Evolutionary conservation across 1,284 basidiomycete genomes (phyloP).

Genomic region (Sanghuangporus weigelae): DNA sequence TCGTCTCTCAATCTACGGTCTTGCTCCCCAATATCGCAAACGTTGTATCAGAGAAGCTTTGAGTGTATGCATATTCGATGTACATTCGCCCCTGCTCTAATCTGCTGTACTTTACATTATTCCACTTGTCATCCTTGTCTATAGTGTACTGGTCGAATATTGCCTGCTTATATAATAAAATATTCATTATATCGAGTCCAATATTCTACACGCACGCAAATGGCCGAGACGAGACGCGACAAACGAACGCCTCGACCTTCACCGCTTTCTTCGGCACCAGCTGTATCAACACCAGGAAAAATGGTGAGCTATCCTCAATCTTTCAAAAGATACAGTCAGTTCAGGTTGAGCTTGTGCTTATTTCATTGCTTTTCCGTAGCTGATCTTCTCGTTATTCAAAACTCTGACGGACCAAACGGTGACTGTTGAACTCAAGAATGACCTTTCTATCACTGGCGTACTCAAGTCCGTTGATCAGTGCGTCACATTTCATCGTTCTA

Average conservation of each 20-base stretch:
- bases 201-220: not conserved
- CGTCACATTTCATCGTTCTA: slow-evolving; percentile 29
- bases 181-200: not conserved
- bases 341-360: no score
- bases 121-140: no score
- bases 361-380: slow-evolving; percentile 38
- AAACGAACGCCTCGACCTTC: no score
- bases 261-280: no score
- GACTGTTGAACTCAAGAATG: slow-evolving; percentile 98
- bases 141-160: no score
- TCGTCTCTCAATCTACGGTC: not conserved
- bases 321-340: not conserved
- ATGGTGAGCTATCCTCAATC: not conserved
- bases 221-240: no score
- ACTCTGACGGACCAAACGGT: slow-evolving; percentile 96
- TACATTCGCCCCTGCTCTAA: not conserved
- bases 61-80: not conserved
- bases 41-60: not conserved
- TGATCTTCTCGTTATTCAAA: slow-evolving; percentile 99
- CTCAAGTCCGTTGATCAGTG: slow-evolving; percentile 98
- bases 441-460: slow-evolving; percentile 93
- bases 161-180: not conserved
- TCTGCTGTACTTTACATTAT: not conserved
- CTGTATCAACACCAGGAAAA: not conserved
- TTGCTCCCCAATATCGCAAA: not conserved